A percentile compares a stretch with the other conserved stretches of the same genome.
Conservation (phyloP, 768 basidiomycete species). For the Polyporus arcularius region DNA sequence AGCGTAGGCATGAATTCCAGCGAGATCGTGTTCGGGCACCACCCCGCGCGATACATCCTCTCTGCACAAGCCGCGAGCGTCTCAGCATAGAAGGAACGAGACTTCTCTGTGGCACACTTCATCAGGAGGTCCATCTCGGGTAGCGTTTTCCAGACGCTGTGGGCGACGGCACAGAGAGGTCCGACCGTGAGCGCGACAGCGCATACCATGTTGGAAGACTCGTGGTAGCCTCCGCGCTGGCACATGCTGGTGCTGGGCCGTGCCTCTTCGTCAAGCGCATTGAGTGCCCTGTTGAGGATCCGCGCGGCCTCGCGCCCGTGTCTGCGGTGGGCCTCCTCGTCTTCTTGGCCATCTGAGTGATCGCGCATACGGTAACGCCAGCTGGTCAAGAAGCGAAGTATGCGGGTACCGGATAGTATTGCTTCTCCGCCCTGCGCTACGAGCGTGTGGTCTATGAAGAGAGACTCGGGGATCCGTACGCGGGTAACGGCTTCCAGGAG, state of each 20-base stretch:
- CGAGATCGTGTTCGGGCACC: conserved; percentile 1
- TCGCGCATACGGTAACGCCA: background rate
- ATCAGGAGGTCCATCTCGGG: background rate
- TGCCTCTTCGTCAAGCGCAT: conserved; percentile 3
- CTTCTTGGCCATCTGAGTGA: background rate
- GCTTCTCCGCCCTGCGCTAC: background rate
- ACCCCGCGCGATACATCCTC: background rate
- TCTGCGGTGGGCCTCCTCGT: background rate
- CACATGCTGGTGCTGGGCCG: background rate
- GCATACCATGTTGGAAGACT: background rate
- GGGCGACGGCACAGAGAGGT: background rate
- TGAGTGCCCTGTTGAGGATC: background rate
- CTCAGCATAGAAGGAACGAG: background rate
- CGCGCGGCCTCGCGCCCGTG: background rate
- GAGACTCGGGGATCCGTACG: conserved; percentile 1
- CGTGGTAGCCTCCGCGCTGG: background rate
- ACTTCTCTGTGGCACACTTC: background rate
- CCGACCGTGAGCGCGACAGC: conserved; percentile 1
- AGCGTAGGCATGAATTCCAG: background rate
- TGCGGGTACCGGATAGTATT: background rate
- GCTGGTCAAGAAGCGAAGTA: background rate
- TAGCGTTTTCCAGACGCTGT: background rate
- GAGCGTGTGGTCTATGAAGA: background rate
- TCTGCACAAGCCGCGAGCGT: background rate
- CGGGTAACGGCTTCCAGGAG: conserved; percentile 2